Percentiles rank a stretch among this genome's conserved stretches.
Evolutionary conservation across 2,329 filamentous ascomycete genomes (phyloP).

Genomic region (Diplodia seriata): DNA sequence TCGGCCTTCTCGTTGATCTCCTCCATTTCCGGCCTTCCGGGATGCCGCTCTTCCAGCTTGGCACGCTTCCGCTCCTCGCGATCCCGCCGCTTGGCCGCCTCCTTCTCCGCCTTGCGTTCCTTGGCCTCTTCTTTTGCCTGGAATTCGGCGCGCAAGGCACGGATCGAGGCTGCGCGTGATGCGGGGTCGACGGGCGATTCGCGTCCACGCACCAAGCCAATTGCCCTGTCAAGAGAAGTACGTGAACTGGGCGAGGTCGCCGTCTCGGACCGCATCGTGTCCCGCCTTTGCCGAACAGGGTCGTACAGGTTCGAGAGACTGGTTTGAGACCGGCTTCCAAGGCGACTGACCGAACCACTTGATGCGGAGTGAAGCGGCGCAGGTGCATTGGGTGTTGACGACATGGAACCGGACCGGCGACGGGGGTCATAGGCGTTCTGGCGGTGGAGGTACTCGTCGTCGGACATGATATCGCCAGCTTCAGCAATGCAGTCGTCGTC

Average conservation of each 20-base stretch:
- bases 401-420: conserved; percentile 54
- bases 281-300: conserved; percentile 52
- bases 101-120: conserved; percentile 60
- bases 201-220: conserved; percentile 58
- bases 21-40: conserved; percentile 50
- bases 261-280: conserved; percentile 59
- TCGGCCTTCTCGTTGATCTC: conserved; percentile 41
- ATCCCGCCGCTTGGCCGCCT: conserved; percentile 57
- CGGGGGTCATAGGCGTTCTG: conserved; percentile 49
- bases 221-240: conserved; percentile 63
- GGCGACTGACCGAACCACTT: conserved; percentile 53
- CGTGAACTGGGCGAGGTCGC: conserved; percentile 59
- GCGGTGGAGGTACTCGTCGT: conserved; percentile 52
- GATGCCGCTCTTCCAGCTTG: conserved; percentile 52
- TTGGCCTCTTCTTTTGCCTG: conserved; percentile 66
- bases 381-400: conserved; percentile 46
- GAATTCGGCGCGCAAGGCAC: conserved; percentile 63
- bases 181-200: conserved; percentile 58
- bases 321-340: conserved; percentile 60
- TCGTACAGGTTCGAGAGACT: conserved; percentile 58
- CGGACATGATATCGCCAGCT: conserved; percentile 54
- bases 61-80: conserved; percentile 46
- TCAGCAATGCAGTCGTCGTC: conserved; percentile 55
- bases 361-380: conserved; percentile 43
- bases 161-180: conserved; percentile 62